Evolutionary conservation across 2,329 filamentous ascomycete species (phyloP), one percentile per base, ranked within the genome.

Genomic region (Sporothrix dimorphospora): DNA sequence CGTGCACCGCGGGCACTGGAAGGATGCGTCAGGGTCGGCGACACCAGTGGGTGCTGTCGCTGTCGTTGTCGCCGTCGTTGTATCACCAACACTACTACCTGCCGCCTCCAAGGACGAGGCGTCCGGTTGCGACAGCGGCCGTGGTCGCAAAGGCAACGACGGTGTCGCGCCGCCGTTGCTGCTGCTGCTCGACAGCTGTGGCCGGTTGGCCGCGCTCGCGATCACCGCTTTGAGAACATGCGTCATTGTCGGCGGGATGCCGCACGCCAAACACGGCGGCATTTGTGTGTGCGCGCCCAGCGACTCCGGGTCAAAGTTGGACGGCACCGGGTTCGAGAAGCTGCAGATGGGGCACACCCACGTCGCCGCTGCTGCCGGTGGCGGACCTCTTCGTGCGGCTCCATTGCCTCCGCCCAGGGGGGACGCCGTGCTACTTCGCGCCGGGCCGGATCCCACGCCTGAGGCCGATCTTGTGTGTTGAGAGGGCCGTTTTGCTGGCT

Each of bases 341-440:
- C 92, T 95, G 85, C 95, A 98, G 78, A 98, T 98, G 1, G 93
- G 92, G 82, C 95, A 98, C 24, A 98, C 91, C 95, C 95, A 98
- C 4, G 94, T 98, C 6, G 93, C 93, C 73, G 85, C 88, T 75
- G 85, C 87, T 16, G 84, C 80, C 16, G 86, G 81, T 12, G 84
- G 76, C 42, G 87, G 83, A 19, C 85, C 83, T 16, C 49, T 49
- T 12, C 42, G 21, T 85, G 82, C 82, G 81, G 72, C 76, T 82
- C 75, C 77, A 83, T 78, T 53, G 81, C 77, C 72, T 80, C 74
- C 84, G 82, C 2, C 81, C 79, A 83, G 80, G 8, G 88, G 84
- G 7, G 87, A 85, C 2, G 84, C 80, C 9, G 83, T 81, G 71
- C 81, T 79, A 72, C 81, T 85, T 71, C 86, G 82, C 1, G 85